Conservation (phyloP, 1,284 basidiomycete species). For the Sanghuangporus sanghuang region DNA sequence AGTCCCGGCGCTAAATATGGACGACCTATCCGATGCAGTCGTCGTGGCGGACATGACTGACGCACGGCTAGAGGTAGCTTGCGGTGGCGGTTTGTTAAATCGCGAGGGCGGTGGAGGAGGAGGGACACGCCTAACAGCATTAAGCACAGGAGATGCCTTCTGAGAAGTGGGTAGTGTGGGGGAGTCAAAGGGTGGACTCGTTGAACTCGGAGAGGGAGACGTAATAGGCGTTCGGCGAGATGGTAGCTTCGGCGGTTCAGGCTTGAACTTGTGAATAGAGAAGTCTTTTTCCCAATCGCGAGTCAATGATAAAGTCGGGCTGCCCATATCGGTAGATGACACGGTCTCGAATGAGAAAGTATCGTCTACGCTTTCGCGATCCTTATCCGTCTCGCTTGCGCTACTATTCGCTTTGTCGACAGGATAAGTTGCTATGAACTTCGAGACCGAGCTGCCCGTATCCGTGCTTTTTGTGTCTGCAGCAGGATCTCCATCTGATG, state of each 20-base stretch:
- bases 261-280: conserved; percentile 22
- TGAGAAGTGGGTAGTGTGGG: conserved; percentile 28
- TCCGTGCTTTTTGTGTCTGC: conserved; percentile 8
- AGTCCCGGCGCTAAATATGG: conserved; percentile 50
- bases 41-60: conserved; percentile 26
- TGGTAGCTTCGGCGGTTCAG: conserved; percentile 50
- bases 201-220: conserved; percentile 28
- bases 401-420: conserved; percentile 35
- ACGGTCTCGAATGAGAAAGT: conserved; percentile 60
- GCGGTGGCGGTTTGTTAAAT: conserved; percentile 21
- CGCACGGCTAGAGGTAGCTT: conserved; percentile 24
- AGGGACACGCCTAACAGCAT: conserved; percentile 2
- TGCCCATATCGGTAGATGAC: conserved; percentile 27
- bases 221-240: conserved; percentile 36
- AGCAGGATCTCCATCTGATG: conserved; percentile 19
- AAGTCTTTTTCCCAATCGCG: conserved; percentile 29
- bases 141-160: neutral
- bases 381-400: conserved; percentile 33
- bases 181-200: conserved; percentile 26
- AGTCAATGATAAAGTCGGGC: conserved; percentile 22
- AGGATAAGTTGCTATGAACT: conserved; percentile 41
- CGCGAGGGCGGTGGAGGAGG: conserved; percentile 17
- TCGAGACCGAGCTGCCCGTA: conserved; percentile 5
- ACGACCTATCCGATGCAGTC: conserved; percentile 55
- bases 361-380: conserved; percentile 56